phyloP scores from a whole-genome alignment of 805 yeast genomes.

The Candida coquimbonensis region DNA sequence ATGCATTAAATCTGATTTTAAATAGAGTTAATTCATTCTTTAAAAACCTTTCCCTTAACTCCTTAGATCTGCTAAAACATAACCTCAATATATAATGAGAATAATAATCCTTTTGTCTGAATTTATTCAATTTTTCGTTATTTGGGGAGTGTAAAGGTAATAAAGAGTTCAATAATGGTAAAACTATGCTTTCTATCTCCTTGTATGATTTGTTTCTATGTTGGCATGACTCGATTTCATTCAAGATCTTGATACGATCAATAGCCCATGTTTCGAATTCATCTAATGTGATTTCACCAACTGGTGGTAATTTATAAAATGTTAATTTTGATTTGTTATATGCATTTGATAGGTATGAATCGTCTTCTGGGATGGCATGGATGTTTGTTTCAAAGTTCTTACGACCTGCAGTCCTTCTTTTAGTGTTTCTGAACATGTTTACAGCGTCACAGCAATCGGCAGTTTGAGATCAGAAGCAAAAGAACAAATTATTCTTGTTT shows the following conservation, averaged over 20 bases:
- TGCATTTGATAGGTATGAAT: conserved; percentile 28
- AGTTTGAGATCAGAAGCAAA: not conserved
- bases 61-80: conserved; percentile 85
- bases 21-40: conserved; percentile 72
- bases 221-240: conserved; percentile 74
- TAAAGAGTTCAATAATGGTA: conserved; percentile 55
- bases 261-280: conserved; percentile 96
- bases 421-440: conserved; percentile 63
- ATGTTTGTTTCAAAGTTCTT: conserved; percentile 47
- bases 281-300: conserved; percentile 80
- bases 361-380: conserved; percentile 24
- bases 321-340: conserved; percentile 56
- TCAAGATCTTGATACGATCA: conserved; percentile 74
- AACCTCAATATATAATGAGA: conserved; percentile 84
- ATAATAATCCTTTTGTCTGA: conserved; percentile 80
- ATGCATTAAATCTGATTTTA: conserved; percentile 58
- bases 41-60: conserved; percentile 71
- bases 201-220: conserved; percentile 55
- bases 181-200: conserved; percentile 60
- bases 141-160: conserved; percentile 51
- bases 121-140: conserved; percentile 31
- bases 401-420: conserved; percentile 68
- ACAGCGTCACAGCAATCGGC: not conserved
- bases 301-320: conserved; percentile 72
- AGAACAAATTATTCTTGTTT: too few relatives aligned